Percentiles rank a stretch among this genome's conserved stretches.
phyloP scores from a whole-genome alignment of 2,329 filamentous ascomycete species.

The Volutella citrinella region DNA sequence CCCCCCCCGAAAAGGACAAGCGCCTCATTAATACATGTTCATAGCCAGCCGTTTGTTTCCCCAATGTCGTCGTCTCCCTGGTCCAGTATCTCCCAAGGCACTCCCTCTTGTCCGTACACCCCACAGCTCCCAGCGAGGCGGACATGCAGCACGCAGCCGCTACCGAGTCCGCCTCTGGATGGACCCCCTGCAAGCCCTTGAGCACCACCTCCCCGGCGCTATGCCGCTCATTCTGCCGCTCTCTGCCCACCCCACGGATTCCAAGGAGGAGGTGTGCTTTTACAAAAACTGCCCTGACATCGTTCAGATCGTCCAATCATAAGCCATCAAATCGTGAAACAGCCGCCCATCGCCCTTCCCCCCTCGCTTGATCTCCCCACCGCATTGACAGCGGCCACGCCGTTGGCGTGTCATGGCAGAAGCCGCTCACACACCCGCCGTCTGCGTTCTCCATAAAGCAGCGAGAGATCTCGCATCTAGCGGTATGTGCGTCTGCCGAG shows the following conservation, averaged over 20 bases:
- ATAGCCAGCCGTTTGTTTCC: constrained; percentile 13
- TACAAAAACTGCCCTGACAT: constrained; percentile 32
- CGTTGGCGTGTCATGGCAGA: constrained; percentile 22
- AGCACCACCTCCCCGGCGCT: constrained; percentile 20
- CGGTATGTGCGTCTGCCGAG: constrained; percentile 32
- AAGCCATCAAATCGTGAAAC: constrained; percentile 48
- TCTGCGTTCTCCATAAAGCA: constrained; percentile 36
- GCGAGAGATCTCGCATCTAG: constrained; percentile 39
- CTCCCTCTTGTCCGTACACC: constrained; percentile 18
- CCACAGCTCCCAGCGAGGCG: constrained; percentile 13
- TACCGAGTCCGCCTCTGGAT: constrained; percentile 19
- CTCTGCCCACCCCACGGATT: constrained; percentile 22
- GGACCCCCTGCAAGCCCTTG: constrained; percentile 21
- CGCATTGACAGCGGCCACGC: constrained; percentile 25
- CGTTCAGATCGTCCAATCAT: constrained; percentile 49
- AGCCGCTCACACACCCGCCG: constrained; percentile 23
- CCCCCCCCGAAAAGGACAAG: constrained; percentile 32
- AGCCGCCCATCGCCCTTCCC: constrained; percentile 25
- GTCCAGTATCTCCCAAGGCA: constrained; percentile 17
- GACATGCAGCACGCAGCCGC: constrained; percentile 21
- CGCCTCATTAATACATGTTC: constrained; percentile 24
- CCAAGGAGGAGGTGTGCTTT: constrained; percentile 44
- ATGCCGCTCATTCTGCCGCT: constrained; percentile 20
- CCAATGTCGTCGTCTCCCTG: constrained; percentile 14
- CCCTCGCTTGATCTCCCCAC: constrained; percentile 15